Conservation (phyloP, 2,329 filamentous ascomycete species). For the Gyromitra esculenta region DNA sequence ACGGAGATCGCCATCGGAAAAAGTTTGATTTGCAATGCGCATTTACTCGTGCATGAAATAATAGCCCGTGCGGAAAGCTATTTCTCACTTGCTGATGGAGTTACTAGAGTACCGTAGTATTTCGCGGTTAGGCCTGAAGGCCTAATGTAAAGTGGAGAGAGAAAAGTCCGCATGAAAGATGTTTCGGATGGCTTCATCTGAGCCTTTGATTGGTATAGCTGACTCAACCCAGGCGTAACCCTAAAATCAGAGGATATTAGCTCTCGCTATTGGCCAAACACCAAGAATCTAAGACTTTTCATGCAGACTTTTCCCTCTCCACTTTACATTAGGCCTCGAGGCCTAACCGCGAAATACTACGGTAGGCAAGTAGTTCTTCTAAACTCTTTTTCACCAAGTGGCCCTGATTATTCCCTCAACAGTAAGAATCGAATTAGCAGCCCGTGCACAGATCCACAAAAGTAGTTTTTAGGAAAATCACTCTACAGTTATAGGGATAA, state of each 20-base stretch:
- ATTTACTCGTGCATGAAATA: conserved; percentile 23
- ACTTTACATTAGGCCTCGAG: too few relatives aligned
- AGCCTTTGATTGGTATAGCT: too few relatives aligned
- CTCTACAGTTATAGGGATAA: not conserved
- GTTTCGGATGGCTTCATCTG: too few relatives aligned
- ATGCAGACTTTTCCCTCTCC: too few relatives aligned
- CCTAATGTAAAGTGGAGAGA: too few relatives aligned
- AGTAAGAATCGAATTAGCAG: conserved; percentile 2
- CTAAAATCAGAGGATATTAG: too few relatives aligned
- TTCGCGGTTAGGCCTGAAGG: too few relatives aligned
- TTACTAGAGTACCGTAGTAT: conserved; percentile 11
- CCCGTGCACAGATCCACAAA: conserved; percentile 15
- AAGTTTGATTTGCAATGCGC: conserved; percentile 31
- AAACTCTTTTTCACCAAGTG: conserved; percentile 19
- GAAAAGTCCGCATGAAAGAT: too few relatives aligned
- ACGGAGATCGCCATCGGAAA: conserved; percentile 37
- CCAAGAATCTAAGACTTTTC: too few relatives aligned
- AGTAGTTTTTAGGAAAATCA: conserved; percentile 13
- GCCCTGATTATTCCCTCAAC: conserved; percentile 38
- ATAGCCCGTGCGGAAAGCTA: conserved; percentile 32
- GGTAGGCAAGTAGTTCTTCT: conserved; percentile 26
- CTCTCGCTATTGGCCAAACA: too few relatives aligned
- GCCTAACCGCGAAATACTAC: too few relatives aligned
- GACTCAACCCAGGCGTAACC: too few relatives aligned
- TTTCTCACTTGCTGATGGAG: conserved; percentile 33